Evolutionary conservation across 345 rosid genomes (phyloP).

Genomic region (Populus alba): DNA sequence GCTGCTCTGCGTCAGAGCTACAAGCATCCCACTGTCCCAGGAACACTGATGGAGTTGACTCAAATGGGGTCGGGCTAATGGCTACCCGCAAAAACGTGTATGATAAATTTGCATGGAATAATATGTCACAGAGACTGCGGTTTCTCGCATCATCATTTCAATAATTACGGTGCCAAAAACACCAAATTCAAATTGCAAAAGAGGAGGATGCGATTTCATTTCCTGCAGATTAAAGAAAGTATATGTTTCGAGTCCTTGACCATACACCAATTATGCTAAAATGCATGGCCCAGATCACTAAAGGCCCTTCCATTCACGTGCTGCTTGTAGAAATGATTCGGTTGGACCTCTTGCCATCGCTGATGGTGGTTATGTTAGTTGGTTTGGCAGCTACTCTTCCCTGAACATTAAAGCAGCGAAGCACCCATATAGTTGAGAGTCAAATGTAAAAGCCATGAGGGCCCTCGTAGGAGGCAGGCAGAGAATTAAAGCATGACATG

Average conservation of each 20-base stretch:
- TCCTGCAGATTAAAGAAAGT: background rate
- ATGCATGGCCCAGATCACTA: conserved; percentile 6
- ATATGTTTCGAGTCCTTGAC: background rate
- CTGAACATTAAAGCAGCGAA: background rate
- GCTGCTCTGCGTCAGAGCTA: background rate
- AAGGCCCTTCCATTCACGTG: background rate
- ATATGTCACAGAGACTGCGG: background rate
- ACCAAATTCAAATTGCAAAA: background rate
- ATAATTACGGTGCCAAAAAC: background rate
- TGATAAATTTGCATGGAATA: background rate
- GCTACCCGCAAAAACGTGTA: background rate
- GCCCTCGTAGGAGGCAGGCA: conserved; percentile 2
- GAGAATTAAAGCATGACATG: conserved; percentile 2
- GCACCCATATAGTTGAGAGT: background rate
- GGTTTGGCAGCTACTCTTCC: conserved; percentile 16
- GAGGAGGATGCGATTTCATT: background rate
- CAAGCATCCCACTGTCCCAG: background rate
- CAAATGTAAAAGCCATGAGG: background rate
- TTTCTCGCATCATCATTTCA: background rate
- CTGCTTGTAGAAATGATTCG: background rate
- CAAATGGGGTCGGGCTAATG: background rate
- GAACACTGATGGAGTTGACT: background rate
- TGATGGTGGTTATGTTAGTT: conserved; percentile 30
- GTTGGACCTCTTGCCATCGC: conserved; percentile 1
- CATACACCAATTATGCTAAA: background rate